Conservation (phyloP, 1,139 yeast genomes). For the Scheffersomyces quercinus region DNA sequence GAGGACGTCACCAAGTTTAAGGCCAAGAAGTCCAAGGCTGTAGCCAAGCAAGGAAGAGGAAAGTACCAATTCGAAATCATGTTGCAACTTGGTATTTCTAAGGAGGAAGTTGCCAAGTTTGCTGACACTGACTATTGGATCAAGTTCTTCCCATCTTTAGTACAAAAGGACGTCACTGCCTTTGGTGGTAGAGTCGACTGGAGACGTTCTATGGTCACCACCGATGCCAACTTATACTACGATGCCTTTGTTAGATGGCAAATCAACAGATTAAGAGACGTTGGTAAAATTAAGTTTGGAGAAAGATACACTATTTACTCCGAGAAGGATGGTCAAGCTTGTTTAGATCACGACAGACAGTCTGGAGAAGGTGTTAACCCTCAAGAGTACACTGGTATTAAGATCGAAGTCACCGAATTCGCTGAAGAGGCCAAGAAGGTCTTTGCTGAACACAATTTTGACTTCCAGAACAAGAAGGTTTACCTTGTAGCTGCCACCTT, state of each 20-base stretch:
- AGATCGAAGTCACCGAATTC: conserved; percentile 70
- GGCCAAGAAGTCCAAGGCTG: conserved; percentile 91
- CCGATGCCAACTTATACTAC: conserved; percentile 92
- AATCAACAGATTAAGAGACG: conserved; percentile 81
- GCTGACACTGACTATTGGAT: conserved; percentile 93
- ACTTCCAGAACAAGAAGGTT: conserved; percentile 56
- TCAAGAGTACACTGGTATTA: conserved; percentile 93
- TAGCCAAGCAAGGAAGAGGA: conserved; percentile 89
- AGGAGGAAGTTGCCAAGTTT: conserved; percentile 79
- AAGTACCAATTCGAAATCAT: conserved; percentile 95
- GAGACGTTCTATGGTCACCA: conserved; percentile 96
- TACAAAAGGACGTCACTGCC: conserved; percentile 73
- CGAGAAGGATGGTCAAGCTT: conserved; percentile 97
- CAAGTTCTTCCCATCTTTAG: conserved; percentile 85
- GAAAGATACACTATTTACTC: conserved; percentile 97
- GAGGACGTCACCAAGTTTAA: conserved; percentile 88
- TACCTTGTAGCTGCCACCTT: conserved; percentile 94
- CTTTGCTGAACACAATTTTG: conserved; percentile 50
- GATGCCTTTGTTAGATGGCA: conserved; percentile 98
- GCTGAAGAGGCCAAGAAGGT: conserved; percentile 54
- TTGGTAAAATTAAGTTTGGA: conserved; percentile 94
- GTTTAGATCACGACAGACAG: conserved; percentile 98
- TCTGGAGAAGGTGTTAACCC: conserved; percentile 97
- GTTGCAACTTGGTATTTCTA: conserved; percentile 87
- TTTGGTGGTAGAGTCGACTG: conserved; percentile 97